Evolutionary conservation across 1,139 yeast genomes (phyloP).

Genomic region (Pichia kudriavzevii): DNA sequence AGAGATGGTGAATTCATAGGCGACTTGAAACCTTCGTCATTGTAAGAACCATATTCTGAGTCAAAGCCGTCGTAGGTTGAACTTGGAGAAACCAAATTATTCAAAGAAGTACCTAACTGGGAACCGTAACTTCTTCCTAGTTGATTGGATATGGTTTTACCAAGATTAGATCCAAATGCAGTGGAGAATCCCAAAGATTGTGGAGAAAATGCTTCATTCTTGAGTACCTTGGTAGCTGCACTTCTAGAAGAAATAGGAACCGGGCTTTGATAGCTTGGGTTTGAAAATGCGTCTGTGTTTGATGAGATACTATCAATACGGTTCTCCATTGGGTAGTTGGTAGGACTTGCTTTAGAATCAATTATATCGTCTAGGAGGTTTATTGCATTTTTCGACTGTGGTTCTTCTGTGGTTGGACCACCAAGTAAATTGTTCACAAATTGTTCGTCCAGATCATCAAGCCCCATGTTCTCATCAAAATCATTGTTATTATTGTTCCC

Average conservation of each 20-base stretch:
- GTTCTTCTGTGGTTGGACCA: too few relatives aligned
- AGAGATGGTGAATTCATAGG: slow-evolving; percentile 30
- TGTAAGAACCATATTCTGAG: slow-evolving; percentile 30
- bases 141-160: slow-evolving; percentile 10
- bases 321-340: slow-evolving; percentile 2
- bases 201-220: slow-evolving; percentile 25
- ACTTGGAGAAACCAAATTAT: slow-evolving; percentile 26
- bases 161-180: slow-evolving; percentile 4
- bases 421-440: slow-evolving; percentile 1
- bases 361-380: neutral
- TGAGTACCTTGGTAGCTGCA: slow-evolving; percentile 3
- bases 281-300: neutral
- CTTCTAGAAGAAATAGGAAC: slow-evolving; percentile 12
- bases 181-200: slow-evolving; percentile 18
- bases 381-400: neutral
- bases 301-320: slow-evolving; percentile 4
- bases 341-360: neutral
- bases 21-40: slow-evolving; percentile 27
- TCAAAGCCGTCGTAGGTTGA: slow-evolving; percentile 28
- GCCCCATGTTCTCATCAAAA: neutral
- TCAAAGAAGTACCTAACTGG: slow-evolving; percentile 26
- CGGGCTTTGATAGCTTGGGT: slow-evolving; percentile 8
- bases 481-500: neutral
- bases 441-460: slow-evolving; percentile 4
- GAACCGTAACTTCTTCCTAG: slow-evolving; percentile 24